Evolutionary conservation across 345 rosid species (phyloP).

Genomic region (Angophora floribunda): DNA sequence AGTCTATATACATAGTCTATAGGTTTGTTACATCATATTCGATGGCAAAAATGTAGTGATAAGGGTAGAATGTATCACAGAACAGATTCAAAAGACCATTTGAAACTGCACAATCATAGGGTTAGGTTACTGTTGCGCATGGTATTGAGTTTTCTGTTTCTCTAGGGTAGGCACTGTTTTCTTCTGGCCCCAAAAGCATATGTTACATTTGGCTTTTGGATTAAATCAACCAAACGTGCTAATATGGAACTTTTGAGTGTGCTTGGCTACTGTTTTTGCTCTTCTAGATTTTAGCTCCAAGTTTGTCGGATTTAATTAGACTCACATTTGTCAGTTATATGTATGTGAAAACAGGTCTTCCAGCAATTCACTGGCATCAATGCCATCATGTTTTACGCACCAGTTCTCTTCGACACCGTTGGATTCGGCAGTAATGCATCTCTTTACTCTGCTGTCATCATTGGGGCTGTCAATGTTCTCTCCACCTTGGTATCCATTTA

Average conservation of each 20-base stretch:
- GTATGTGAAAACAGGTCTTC: slow-evolving; percentile 43
- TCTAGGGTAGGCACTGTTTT: not conserved
- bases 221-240: not conserved
- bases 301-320: not conserved
- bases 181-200: not conserved
- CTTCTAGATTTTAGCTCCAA: not conserved
- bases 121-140: not conserved
- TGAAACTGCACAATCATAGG: not conserved
- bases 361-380: slow-evolving; percentile 94
- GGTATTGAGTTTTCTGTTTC: not conserved
- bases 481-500: slow-evolving; percentile 82
- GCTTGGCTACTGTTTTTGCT: not conserved
- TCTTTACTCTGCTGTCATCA: slow-evolving; percentile 91
- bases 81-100: not conserved
- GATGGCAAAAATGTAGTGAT: not conserved
- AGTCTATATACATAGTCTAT: not conserved
- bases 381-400: slow-evolving; percentile 97
- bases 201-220: not conserved
- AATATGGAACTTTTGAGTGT: not conserved
- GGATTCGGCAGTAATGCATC: slow-evolving; percentile 76
- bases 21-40: not conserved
- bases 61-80: not conserved
- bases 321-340: not conserved
- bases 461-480: slow-evolving; percentile 83
- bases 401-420: slow-evolving; percentile 67